A percentile compares a stretch with the other conserved stretches of the same genome.
Conservation (phyloP, 371 early-diverging fungal species). For the Lichtheimia hyalospora region DNA sequence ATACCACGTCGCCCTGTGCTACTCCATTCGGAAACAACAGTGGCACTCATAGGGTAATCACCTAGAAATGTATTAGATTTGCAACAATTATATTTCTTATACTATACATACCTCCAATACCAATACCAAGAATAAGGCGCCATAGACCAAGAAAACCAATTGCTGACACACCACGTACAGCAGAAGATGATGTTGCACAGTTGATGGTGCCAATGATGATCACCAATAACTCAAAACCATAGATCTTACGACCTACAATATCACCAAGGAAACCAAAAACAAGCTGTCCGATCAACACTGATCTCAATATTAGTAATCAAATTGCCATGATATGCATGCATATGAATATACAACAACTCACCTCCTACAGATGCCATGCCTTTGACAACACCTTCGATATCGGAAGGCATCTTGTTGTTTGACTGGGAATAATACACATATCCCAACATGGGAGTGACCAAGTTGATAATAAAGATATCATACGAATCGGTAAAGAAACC, state of each 20-base stretch:
- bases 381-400: constrained; percentile 76
- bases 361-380: constrained; percentile 83
- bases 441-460: constrained; percentile 80
- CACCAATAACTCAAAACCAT: constrained; percentile 85
- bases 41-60: constrained; percentile 84
- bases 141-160: constrained; percentile 77
- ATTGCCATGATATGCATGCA: too few relatives aligned
- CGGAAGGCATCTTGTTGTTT: constrained; percentile 57
- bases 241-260: constrained; percentile 81
- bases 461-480: constrained; percentile 85
- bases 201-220: constrained; percentile 78
- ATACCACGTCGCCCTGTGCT: constrained; percentile 65
- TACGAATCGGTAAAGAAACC: constrained; percentile 91
- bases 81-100: not conserved
- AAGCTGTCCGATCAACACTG: constrained; percentile 75
- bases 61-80: constrained; percentile 22
- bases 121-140: constrained; percentile 83
- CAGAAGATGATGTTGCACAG: constrained; percentile 71
- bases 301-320: too few relatives aligned
- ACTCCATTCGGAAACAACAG: constrained; percentile 88
- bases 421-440: constrained; percentile 66
- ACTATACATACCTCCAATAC: constrained; percentile 62
- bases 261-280: constrained; percentile 85
- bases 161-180: constrained; percentile 68
- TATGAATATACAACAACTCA: not conserved